A percentile compares a stretch with the other conserved stretches of the same genome.
Conservation (phyloP, 2,329 filamentous ascomycete species). For the Penicillium sp. region DNA sequence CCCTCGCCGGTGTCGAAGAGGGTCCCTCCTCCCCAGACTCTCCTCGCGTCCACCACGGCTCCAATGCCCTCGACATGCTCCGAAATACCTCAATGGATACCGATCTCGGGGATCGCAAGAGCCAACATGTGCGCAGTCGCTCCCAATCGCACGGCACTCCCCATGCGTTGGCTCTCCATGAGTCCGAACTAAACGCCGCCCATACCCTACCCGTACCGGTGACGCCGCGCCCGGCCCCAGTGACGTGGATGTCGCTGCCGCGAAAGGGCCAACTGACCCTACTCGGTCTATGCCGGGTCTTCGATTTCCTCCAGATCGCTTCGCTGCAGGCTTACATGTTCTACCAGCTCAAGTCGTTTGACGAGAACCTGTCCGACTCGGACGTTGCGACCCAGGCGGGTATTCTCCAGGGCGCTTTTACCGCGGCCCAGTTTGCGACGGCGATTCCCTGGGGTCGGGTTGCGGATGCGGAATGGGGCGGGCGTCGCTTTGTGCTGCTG, state of each 20-base stretch:
- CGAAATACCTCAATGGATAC: constrained; percentile 40
- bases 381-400: constrained; percentile 76
- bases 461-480: constrained; percentile 64
- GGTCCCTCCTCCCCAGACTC: constrained; percentile 30
- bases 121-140: constrained; percentile 34
- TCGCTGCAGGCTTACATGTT: constrained; percentile 70
- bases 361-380: constrained; percentile 56
- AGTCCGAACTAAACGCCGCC: constrained; percentile 24
- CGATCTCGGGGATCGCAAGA: constrained; percentile 29
- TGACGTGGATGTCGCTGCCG: constrained; percentile 48
- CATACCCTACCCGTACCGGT: constrained; percentile 5
- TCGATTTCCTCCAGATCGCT: constrained; percentile 47
- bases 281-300: constrained; percentile 45
- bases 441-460: constrained; percentile 79
- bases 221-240: constrained; percentile 30
- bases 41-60: constrained; percentile 14
- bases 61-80: constrained; percentile 34
- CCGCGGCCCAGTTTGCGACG: constrained; percentile 76
- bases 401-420: constrained; percentile 75
- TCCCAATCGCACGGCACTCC: constrained; percentile 33
- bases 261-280: constrained; percentile 43
- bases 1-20: constrained; percentile 38
- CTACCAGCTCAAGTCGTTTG: constrained; percentile 80
- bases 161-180: constrained; percentile 26
- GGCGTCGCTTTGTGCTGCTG: constrained; percentile 76